These are phyloP conservation scores for Apiospora arundinis DNA, from an alignment of 2,329 filamentous ascomycete genomes.

Conservation along the genomic window DNA sequence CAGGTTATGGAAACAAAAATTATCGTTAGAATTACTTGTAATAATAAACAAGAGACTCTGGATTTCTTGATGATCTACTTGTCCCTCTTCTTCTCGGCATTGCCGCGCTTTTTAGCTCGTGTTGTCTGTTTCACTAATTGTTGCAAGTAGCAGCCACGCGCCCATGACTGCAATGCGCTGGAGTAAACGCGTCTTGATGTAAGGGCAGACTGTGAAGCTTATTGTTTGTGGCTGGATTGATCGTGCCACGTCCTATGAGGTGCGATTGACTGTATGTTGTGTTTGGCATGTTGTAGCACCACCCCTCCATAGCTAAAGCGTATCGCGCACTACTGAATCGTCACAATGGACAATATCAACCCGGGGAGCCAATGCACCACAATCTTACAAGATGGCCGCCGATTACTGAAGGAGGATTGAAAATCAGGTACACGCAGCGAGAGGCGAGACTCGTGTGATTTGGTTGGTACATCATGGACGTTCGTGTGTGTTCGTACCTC, in stretches of 20 bases:
- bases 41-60: background rate
- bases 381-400: too few species aligned
- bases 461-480: too few species aligned
- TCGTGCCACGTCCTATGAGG: background rate
- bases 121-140: background rate
- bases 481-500: too few species aligned
- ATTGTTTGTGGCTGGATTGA: background rate
- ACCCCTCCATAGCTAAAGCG: background rate
- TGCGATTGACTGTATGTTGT: background rate
- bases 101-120: background rate
- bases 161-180: background rate
- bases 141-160: background rate
- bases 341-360: background rate
- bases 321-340: too few species aligned
- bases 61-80: background rate
- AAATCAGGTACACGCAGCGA: too few species aligned
- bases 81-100: background rate
- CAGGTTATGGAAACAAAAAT: slow-evolving; percentile 5
- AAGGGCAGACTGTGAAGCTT: too few species aligned
- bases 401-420: too few species aligned
- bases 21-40: slow-evolving; percentile 7
- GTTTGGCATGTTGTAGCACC: background rate
- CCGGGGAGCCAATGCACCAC: too few species aligned
- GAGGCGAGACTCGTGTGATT: too few species aligned
- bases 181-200: background rate